These are phyloP conservation scores for Aspergillus sergii DNA, from an alignment of 2,329 filamentous ascomycete genomes.

Conservation along the genomic window DNA sequence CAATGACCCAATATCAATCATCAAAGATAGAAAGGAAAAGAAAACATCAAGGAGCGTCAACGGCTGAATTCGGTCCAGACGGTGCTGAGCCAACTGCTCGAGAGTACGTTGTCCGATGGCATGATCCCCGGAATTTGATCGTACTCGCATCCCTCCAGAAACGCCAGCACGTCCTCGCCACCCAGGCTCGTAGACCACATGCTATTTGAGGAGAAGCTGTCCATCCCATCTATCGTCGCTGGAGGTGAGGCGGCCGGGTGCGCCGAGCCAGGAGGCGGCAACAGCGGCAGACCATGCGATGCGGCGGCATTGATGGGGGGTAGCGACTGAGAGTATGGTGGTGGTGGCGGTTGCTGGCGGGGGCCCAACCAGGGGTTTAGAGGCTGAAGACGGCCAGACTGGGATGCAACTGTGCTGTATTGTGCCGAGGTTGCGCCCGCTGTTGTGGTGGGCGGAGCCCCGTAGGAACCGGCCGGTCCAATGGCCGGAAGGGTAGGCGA, in stretches of 20 bases:
- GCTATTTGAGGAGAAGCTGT: constrained; percentile 24
- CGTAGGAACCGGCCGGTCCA: constrained; percentile 25
- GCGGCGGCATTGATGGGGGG: constrained; percentile 40
- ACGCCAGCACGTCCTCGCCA: constrained; percentile 42
- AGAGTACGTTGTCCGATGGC: constrained; percentile 35
- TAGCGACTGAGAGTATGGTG: constrained; percentile 41
- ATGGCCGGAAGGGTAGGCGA: constrained; percentile 39
- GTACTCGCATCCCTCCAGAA: constrained; percentile 40
- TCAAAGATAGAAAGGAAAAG: constrained; percentile 7
- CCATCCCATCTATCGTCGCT: constrained; percentile 31
- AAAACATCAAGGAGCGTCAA: constrained; percentile 15
- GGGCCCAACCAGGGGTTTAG: constrained; percentile 42
- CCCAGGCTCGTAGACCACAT: constrained; percentile 38
- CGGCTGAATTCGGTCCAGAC: constrained; percentile 38
- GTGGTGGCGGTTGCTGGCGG: constrained; percentile 33
- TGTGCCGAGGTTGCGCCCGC: constrained; percentile 28
- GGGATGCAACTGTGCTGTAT: constrained; percentile 26
- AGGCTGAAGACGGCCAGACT: constrained; percentile 41
- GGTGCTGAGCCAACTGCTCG: constrained; percentile 39
- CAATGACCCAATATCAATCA: constrained; percentile 9
- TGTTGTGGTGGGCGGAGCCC: constrained; percentile 20
- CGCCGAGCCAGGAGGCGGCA: constrained; percentile 39
- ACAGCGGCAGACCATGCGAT: constrained; percentile 35
- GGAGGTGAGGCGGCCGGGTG: constrained; percentile 35
- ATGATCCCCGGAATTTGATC: constrained; percentile 30